Conservation (phyloP, 1,284 basidiomycete species). For the Pisolithus thermaeus region DNA sequence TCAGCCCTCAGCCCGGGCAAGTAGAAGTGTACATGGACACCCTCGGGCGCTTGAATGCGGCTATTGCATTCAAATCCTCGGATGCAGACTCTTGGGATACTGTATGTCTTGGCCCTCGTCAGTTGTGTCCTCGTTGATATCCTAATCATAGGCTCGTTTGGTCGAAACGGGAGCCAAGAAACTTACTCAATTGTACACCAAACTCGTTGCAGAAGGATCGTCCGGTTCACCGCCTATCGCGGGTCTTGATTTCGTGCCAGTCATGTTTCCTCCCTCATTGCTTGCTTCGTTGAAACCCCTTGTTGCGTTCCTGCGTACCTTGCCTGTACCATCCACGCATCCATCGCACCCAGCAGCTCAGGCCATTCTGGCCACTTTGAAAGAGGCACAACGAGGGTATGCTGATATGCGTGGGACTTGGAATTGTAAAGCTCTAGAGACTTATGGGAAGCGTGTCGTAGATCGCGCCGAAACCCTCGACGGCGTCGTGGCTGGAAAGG, state of each 20-base stretch:
- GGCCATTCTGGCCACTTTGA: conserved; percentile 55
- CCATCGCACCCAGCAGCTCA: conserved; percentile 70
- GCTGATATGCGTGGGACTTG: conserved; percentile 79
- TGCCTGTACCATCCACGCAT: conserved; percentile 70
- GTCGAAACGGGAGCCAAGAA: conserved; percentile 78
- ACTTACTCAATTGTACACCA: conserved; percentile 71
- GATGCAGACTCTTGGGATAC: conserved; percentile 56
- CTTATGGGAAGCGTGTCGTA: conserved; percentile 58
- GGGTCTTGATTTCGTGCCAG: conserved; percentile 47
- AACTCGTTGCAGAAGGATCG: conserved; percentile 74
- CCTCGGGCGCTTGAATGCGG: conserved; percentile 68
- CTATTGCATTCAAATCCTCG: conserved; percentile 67
- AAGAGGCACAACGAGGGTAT: conserved; percentile 73
- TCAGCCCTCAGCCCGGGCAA: conserved; percentile 64
- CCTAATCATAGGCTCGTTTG: conserved; percentile 50
- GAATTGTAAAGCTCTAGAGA: conserved; percentile 66
- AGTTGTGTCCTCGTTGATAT: not conserved
- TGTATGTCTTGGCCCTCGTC: conserved; percentile 26
- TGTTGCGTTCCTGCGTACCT: conserved; percentile 59
- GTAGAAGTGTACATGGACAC: conserved; percentile 62
- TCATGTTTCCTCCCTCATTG: conserved; percentile 49
- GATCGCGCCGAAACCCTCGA: conserved; percentile 63
- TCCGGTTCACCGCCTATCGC: conserved; percentile 59
- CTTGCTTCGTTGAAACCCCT: conserved; percentile 54
- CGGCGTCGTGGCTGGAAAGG: conserved; percentile 55